Evolutionary conservation across 2,329 filamentous ascomycete species (phyloP), one percentile per base, ranked within the genome.

Genomic region (Fusarium citri): DNA sequence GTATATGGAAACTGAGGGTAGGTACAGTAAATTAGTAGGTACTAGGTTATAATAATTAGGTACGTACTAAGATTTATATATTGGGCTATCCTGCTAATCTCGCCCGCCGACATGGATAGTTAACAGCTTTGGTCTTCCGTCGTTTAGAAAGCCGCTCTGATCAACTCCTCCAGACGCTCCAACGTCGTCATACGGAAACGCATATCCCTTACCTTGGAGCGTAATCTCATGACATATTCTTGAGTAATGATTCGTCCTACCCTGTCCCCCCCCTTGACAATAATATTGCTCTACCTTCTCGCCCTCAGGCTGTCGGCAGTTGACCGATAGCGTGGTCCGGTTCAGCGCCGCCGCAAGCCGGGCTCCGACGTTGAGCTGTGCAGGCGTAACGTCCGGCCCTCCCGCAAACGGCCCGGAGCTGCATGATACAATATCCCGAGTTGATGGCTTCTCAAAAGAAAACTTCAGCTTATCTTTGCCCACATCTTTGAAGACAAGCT

Each of bases 261-360:
- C 49, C 16, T 86, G 77, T 5, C 71, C 59, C 16, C 85, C 78
- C 37, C 55, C 64, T 15, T 56, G 60, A 8, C 59, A 34, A 78
- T 92, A 92, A 76, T 89, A 91, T 11, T 75, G 77, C 8, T 75
- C 76, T 4, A 85, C 79, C 1, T 74, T 66, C 75, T 87, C 86
- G 53, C 82, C 81, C 57, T 86, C 82, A 16, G 87, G 89, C 79
- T 87, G 88, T 69, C 75, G 72, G n/a, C 77, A 55, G 72, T 86
- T 80, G 22, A 79, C 75, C 51, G 92, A 79, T 64, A 96, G 79
- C 14, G 91, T 94, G 34, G 87, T 89, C 23, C 93, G 86, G 79
- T 94, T 94, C 74, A 95, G 88, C 1, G 91, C 92, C 2, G 93
- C 92, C 0, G 91, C 87, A 16, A 96, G 80, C n/a, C 93, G 85